These are phyloP conservation scores for Nicotiana noctiflora DNA, from an alignment of 257 asterid species.

Conservation along the genomic window DNA sequence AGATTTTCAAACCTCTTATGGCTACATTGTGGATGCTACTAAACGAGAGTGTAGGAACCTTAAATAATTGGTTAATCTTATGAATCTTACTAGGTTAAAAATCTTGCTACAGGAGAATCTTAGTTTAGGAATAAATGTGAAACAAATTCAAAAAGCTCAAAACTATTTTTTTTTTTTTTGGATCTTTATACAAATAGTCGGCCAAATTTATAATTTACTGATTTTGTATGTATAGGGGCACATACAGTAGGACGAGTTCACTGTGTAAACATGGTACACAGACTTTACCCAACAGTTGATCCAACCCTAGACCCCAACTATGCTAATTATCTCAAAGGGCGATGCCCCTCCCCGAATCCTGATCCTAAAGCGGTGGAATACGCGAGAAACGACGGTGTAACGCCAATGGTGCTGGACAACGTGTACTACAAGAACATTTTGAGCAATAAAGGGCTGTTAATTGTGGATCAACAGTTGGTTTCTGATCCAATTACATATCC, in stretches of 20 bases:
- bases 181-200: too few species aligned
- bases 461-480: constrained; percentile 52
- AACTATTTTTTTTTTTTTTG: accelerated
- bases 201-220: too few species aligned
- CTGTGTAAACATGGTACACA: constrained; percentile 50
- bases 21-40: too few species aligned
- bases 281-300: constrained; percentile 65
- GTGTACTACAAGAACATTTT: constrained; percentile 58
- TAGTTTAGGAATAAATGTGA: too few species aligned
- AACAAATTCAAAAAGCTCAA: too few species aligned
- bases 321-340: constrained; percentile 49
- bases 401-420: constrained; percentile 66
- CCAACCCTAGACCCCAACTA: constrained; percentile 43
- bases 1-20: too few species aligned
- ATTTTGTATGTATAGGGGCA: constrained; percentile 36
- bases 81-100: too few species aligned
- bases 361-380: constrained; percentile 49
- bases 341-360: constrained; percentile 56
- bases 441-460: constrained; percentile 42
- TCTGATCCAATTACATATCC: constrained; percentile 51
- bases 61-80: too few species aligned
- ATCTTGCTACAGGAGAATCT: too few species aligned
- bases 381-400: constrained; percentile 48
- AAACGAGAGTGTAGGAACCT: too few species aligned
- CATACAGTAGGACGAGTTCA: constrained; percentile 84